Conservation (phyloP, 176 grass and related monocot genomes). For the Aegilops speltoides region DNA sequence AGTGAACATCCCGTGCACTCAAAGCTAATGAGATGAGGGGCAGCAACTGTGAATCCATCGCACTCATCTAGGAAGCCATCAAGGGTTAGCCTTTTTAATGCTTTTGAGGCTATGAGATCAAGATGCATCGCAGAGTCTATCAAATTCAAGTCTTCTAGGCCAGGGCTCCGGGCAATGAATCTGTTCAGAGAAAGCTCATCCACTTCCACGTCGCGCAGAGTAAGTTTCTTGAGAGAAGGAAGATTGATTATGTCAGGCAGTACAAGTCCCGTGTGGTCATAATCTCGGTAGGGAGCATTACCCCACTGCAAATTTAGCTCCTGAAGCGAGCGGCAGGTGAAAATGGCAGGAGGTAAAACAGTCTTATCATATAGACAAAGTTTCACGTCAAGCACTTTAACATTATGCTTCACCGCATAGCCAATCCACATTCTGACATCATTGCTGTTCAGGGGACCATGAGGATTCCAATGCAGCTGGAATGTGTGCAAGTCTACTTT, state of each 20-base stretch:
- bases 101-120: constrained; percentile 15
- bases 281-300: not conserved
- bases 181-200: not conserved
- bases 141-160: constrained; percentile 25
- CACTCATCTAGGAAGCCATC: not conserved
- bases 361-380: not conserved
- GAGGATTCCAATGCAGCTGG: not conserved
- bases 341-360: constrained; percentile 19
- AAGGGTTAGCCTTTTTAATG: constrained; percentile 27
- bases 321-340: constrained; percentile 30
- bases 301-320: constrained; percentile 34
- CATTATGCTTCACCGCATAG: constrained; percentile 33
- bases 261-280: not conserved
- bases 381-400: constrained; percentile 30
- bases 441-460: constrained; percentile 2
- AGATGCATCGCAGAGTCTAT: constrained; percentile 1
- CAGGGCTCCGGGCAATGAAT: constrained; percentile 27
- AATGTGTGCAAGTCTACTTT: constrained; percentile 33
- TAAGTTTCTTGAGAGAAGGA: constrained; percentile 33
- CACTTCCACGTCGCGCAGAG: constrained; percentile 20
- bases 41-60: constrained; percentile 1
- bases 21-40: constrained; percentile 28
- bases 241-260: constrained; percentile 20
- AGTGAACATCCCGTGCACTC: constrained; percentile 12
- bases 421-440: constrained; percentile 32